These are phyloP conservation scores for Diaporthe longicolla DNA, from an alignment of 2,329 filamentous ascomycete species.

Conservation along the genomic window DNA sequence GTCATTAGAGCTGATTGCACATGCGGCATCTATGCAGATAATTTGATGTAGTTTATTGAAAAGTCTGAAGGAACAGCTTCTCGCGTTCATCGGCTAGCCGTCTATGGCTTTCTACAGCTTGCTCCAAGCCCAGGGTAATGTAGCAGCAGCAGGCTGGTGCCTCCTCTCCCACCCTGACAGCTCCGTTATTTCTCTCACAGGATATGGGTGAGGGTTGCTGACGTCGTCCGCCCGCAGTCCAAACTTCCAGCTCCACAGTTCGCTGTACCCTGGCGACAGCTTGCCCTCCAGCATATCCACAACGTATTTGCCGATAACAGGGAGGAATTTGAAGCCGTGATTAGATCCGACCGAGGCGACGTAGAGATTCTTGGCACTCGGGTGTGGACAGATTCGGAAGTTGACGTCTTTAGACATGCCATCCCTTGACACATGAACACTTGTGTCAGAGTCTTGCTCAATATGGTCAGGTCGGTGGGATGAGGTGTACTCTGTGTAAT, in stretches of 20 bases:
- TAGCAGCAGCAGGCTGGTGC: constrained; percentile 9
- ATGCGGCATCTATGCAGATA: too few relatives aligned
- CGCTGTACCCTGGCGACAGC: constrained; percentile 55
- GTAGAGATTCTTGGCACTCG: constrained; percentile 53
- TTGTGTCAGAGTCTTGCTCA: neutral
- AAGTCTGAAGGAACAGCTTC: too few relatives aligned
- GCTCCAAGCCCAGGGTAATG: constrained; percentile 9
- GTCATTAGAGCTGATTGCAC: too few relatives aligned
- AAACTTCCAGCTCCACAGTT: constrained; percentile 54
- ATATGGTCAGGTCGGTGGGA: neutral
- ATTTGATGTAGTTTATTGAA: too few relatives aligned
- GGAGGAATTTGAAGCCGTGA: constrained; percentile 65
- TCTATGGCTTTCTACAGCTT: neutral
- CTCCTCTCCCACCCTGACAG: constrained; percentile 18
- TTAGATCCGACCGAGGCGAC: constrained; percentile 64
- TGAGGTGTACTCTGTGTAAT: neutral
- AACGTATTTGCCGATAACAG: constrained; percentile 62
- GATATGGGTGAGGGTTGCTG: constrained; percentile 23
- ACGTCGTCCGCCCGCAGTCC: constrained; percentile 4
- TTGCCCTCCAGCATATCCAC: constrained; percentile 60
- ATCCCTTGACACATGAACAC: constrained; percentile 45
- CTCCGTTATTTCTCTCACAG: constrained; percentile 18
- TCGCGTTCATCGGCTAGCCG: too few relatives aligned
- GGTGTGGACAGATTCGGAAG: constrained; percentile 45
- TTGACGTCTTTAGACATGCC: constrained; percentile 51